Base-by-base conservation (phyloP, 805 yeast species). In the Candida alai region DNA sequence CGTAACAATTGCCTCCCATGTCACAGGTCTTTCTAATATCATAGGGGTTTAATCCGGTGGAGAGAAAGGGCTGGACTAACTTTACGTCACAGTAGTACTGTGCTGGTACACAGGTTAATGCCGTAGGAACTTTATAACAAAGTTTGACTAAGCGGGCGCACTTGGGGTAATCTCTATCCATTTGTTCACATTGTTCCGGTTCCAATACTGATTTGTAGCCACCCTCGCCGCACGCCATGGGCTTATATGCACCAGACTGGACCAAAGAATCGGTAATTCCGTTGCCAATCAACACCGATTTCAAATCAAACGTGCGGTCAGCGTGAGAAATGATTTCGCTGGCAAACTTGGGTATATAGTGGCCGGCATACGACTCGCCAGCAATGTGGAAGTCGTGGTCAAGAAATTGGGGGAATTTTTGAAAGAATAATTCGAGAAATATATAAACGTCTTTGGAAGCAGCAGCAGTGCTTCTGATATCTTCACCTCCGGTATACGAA, bases 301-400 rank as follows among this genome's bases (percentile, higher is more conserved):
- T 23, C 41, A 64, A 57, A 24, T 62, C 62, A 32, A 63, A 62
- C 6, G 60, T 46, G 45, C 67, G 60, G 40, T 79, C 81, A 16
- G 73, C 68, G 50, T 84, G 86, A 24, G 74, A 65, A 48, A 85
- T 63, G 48, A 88, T 86, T 58, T 86, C 95, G 39, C 75, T 57
- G 6, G 95, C 95, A 60, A 88, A 84, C 7, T 74, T 84, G 14
- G 98, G 98, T 45, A 89, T 84, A 62, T 90, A 89, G 54, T 87
- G 94, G 32, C 97, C 96, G 13, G 90, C 96, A 52, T 89, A 88
- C 6, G 94, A 83, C 56, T 88, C 96, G 46, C 96, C 96, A 28
- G 96, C 82, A 55, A 88, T 84, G 59, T 87, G 95, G 74, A 88
- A 83, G 33, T 73, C 75, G 36, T 70, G 58, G 20, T 67, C 51